Evolutionary conservation across 192 early-diverging fungal species (phyloP), one percentile per base, ranked within the genome.

Genomic region (Gamsiella multidivaricata): DNA sequence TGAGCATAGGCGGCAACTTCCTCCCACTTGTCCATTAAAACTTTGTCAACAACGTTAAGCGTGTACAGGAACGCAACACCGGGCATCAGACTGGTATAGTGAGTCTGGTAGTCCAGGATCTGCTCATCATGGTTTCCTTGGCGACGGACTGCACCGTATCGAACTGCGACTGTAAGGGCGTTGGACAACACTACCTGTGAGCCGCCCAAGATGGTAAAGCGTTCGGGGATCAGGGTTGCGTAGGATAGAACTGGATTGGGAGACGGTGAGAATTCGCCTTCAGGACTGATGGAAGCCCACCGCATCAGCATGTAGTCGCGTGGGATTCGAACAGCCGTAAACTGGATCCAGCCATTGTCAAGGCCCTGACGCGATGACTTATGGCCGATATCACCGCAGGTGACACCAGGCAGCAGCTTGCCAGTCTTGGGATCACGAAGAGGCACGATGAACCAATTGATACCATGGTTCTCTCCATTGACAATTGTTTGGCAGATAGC

Each of bases 281-380:
- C 81, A 5, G 67, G 39, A 45, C 65, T 58, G 32, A 90, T 69
- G 8, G 45, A 59, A 5, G 85, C 82, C 89, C 88, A 87, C 52
- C 69, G 82, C 61, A 81, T 72, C 28, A 89, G 69, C 86, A 90
- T 85, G 41, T 85, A 71, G 11, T 50, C 54, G 32, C 89, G 75
- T 29, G 89, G 88, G 37, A 89, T 80, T 32, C 87, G 73, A 11
- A 80, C 76, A 23, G 66, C 39, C 8, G 68, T 74, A 55, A 89
- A 86, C 65, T 90, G 88, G 15, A 90, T 90, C 88, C 88, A 90
- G 5, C 89, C 89, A 52, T 89, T 90, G 61, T 90, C 89, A 4
- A 89, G 66, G 41, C 89, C 89, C 32, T 73, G 46, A 28, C 88
- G 83, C 25, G 84, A 83, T 20, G 54, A 76, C 61, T 90, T 90